Conservation (phyloP, 75 land plant species). For the Cunninghamia lanceolata region DNA sequence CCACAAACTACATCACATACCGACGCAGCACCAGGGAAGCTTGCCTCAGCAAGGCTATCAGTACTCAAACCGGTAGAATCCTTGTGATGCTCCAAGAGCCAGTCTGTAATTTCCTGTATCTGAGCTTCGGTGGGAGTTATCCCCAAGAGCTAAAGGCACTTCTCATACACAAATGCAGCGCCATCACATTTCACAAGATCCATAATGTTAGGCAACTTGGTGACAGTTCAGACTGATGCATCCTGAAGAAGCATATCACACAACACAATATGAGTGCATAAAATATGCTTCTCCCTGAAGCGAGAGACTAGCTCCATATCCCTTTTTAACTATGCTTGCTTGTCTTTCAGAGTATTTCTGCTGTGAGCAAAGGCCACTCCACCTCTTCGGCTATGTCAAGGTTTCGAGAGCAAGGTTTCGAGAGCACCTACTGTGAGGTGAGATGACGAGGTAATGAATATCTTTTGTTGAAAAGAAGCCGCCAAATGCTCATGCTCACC, state of each 20-base stretch:
- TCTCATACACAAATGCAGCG: slow-evolving; percentile 70
- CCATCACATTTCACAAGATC: too few relatives aligned
- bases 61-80: slow-evolving; percentile 81
- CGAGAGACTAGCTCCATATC: slow-evolving; percentile 79
- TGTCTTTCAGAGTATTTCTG: too few relatives aligned
- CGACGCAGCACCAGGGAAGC: slow-evolving; percentile 58
- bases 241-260: slow-evolving; percentile 93
- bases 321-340: too few relatives aligned
- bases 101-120: slow-evolving; percentile 59
- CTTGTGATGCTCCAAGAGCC: slow-evolving; percentile 69
- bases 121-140: slow-evolving; percentile 72
- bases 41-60: slow-evolving; percentile 82
- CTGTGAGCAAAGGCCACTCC: too few relatives aligned
- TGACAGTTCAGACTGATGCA: slow-evolving; percentile 77
- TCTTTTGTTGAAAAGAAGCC: too few relatives aligned
- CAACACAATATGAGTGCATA: slow-evolving; percentile 71
- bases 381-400: too few relatives aligned
- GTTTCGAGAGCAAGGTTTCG: too few relatives aligned
- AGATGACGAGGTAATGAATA: too few relatives aligned
- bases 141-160: slow-evolving; percentile 69
- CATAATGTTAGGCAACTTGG: slow-evolving; percentile 83
- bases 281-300: slow-evolving; percentile 68
- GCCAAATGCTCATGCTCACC: too few relatives aligned
- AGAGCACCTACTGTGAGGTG: too few relatives aligned
- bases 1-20: slow-evolving; percentile 45